phyloP scores from a whole-genome alignment of 2,329 filamentous ascomycete genomes.

The Alternaria tenuissima region DNA sequence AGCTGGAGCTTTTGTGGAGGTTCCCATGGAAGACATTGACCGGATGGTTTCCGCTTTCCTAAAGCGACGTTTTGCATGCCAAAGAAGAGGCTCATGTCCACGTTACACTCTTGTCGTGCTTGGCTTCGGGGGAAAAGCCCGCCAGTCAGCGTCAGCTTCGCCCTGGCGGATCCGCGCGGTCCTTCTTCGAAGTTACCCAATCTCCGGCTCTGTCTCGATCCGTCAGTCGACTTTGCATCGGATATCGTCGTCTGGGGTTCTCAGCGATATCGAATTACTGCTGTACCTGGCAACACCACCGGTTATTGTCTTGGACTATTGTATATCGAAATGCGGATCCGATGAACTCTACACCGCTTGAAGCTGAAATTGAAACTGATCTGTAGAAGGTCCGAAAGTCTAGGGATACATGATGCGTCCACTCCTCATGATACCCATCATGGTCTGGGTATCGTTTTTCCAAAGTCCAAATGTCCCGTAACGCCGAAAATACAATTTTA shows the following conservation, averaged over 20 bases:
- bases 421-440: neutral
- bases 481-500: conserved; percentile 17
- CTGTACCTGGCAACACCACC: neutral
- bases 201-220: neutral
- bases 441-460: conserved; percentile 13
- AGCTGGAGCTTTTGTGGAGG: neutral
- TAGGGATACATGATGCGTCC: conserved; percentile 5
- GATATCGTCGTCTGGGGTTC: neutral
- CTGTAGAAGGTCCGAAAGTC: conserved; percentile 9
- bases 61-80: neutral
- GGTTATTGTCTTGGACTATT: neutral
- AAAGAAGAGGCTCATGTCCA: neutral
- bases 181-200: conserved; percentile 5
- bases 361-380: neutral
- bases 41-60: neutral
- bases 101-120: neutral
- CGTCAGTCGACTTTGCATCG: neutral
- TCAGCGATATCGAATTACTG: neutral
- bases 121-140: conserved; percentile 1
- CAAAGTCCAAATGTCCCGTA: neutral
- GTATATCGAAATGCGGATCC: conserved; percentile 6
- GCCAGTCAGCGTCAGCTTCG: conserved; percentile 3
- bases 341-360: neutral
- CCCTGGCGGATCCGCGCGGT: conserved; percentile 6
- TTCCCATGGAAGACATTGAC: neutral